Base-by-base conservation (phyloP, 2,329 filamentous ascomycete genomes). In the Cyanodermella asteris region DNA sequence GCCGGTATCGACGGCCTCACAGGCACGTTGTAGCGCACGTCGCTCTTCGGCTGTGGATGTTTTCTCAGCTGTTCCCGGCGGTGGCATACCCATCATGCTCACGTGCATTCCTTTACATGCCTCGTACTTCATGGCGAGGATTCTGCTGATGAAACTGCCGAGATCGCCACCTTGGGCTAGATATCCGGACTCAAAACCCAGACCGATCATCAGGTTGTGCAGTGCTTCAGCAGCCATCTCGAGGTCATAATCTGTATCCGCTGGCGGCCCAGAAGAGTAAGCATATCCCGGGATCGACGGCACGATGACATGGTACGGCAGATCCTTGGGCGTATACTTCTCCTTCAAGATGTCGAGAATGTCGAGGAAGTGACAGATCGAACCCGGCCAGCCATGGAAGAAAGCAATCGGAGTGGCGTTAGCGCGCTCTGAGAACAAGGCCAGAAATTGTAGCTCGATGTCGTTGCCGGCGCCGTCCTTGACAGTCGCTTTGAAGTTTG, bases 121-220 rank as follows among this genome's bases (percentile, higher is more conserved):
- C 1, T 49, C 37, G 23, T 53, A 50, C 1, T 38, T 41, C 0
- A 41, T 44, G 4, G 50, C 52, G 22, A 66, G 37, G 1, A 49
- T 32, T 8, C 58, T 41, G 0, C 50, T 42, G 4, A 64, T 28
- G 14, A 47, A 40, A 21, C 48, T 51, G 3, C 61, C 59, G 2
- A 69, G 45, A 34, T 71, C 64, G 4, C 64, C 64, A 7, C 64
- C 64, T 38, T 68, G 62, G 0, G 51, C 50, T 6, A 64, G 39
- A 32, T 69, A 69, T 3, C 55, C 56, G 1, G 33, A 31, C 0
- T 44, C 47, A 23, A 68, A 63, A 0, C 64, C 64, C 4, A 69
- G 48, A 0, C 46, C 46, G 2, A 56, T 31, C 51, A 69, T 60
- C 3, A 68, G 34, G 13, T 53, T 46, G 39, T 67, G 49, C 27